A percentile compares a stretch with the other conserved stretches of the same genome.
Evolutionary conservation across 495 filamentous ascomycete species (phyloP).

Genomic region (Trichocladium uniseriatum): DNA sequence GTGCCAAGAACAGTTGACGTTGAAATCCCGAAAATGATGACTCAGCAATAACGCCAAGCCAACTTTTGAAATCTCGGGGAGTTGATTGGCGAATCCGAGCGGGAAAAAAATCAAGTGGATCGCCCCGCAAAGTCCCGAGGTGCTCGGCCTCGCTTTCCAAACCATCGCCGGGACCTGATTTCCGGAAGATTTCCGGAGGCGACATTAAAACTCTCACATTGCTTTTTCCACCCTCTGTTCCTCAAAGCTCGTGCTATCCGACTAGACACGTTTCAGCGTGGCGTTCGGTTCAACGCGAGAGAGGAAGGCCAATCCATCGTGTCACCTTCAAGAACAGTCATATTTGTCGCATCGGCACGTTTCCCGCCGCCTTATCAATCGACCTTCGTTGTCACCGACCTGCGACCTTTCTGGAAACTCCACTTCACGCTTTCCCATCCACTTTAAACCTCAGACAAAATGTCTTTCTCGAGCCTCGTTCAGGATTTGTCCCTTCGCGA

Average conservation of each 20-base stretch:
- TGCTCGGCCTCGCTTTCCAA: not conserved
- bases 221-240: not conserved
- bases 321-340: not conserved
- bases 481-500: conserved; percentile 68
- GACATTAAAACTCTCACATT: conserved; percentile 1
- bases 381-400: not conserved
- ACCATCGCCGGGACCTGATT: not conserved
- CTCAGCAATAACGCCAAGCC: conserved; percentile 7
- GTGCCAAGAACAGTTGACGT: too few species aligned
- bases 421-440: not conserved
- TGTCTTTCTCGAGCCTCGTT: conserved; percentile 90
- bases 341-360: not conserved
- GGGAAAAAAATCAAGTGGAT: conserved; percentile 3
- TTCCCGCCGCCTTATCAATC: not conserved
- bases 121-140: conserved; percentile 9
- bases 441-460: conserved; percentile 27
- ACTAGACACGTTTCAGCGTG: not conserved
- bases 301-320: not conserved
- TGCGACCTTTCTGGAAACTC: not conserved
- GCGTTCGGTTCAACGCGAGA: not conserved
- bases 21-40: not conserved
- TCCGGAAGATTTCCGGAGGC: conserved; percentile 4
- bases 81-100: conserved; percentile 17
- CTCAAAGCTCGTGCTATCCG: not conserved
- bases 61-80: conserved; percentile 12